Conservation (phyloP, 768 basidiomycete species). For the Collybiopsis confluens region DNA sequence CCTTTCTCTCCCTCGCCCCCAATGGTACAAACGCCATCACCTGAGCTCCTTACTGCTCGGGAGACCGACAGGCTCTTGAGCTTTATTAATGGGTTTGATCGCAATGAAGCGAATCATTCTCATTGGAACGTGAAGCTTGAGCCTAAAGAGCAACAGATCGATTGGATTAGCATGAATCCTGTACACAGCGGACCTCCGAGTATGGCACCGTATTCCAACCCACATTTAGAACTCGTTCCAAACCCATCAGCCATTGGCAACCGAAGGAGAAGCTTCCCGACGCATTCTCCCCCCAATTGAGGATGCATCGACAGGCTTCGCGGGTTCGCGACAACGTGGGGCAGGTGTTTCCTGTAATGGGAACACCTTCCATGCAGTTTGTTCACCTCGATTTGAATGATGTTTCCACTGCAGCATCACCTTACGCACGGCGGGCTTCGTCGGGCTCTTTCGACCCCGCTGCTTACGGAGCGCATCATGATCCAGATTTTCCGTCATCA, state of each 20-base stretch:
- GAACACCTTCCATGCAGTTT: conserved; percentile 3
- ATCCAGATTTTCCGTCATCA: conserved; percentile 14
- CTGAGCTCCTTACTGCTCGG: conserved; percentile 73
- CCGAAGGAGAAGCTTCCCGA: conserved; percentile 20
- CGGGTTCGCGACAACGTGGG: background rate
- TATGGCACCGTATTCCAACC: conserved; percentile 41
- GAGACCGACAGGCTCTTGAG: conserved; percentile 78
- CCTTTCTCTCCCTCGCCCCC: conserved; percentile 45
- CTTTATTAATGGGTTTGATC: conserved; percentile 77
- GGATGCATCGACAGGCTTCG: background rate
- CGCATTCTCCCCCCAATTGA: background rate
- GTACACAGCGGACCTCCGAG: conserved; percentile 6
- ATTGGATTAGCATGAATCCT: background rate
- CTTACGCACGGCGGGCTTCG: conserved; percentile 12
- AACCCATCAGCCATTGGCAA: conserved; percentile 34
- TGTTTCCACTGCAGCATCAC: conserved; percentile 16
- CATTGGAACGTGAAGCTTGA: conserved; percentile 6
- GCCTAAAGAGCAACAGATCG: conserved; percentile 1
- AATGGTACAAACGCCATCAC: conserved; percentile 60
- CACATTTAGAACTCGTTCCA: conserved; percentile 40
- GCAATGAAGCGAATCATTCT: conserved; percentile 53
- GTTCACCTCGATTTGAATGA: background rate
- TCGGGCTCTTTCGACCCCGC: conserved; percentile 9
- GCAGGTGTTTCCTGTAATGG: background rate
- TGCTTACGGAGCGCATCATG: background rate